phyloP scores from a whole-genome alignment of 2,329 filamentous ascomycete species.

The Alternaria viburni region DNA sequence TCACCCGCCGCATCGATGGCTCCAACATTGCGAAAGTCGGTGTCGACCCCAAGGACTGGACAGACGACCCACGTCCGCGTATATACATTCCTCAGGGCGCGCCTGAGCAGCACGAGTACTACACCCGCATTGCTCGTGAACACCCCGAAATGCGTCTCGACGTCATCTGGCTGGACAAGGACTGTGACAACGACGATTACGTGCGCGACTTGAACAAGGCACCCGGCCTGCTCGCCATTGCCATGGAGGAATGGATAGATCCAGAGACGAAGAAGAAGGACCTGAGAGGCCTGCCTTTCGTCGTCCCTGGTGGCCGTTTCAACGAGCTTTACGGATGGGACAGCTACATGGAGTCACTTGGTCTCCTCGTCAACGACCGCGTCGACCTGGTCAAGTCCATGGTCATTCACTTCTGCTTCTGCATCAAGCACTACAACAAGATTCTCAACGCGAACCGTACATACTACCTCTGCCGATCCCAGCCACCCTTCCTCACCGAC shows the following conservation, averaged over 20 bases:
- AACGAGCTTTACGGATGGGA: constrained; percentile 99
- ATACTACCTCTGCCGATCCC: constrained; percentile 92
- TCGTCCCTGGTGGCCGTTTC: constrained; percentile 97
- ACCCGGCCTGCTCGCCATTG: constrained; percentile 87
- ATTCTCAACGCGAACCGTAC: constrained; percentile 96
- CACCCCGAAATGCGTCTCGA: constrained; percentile 86
- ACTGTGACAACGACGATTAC: constrained; percentile 77
- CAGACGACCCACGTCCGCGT: constrained; percentile 81
- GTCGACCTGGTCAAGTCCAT: constrained; percentile 90
- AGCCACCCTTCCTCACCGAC: constrained; percentile 95
- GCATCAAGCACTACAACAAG: constrained; percentile 97
- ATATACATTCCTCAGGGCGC: constrained; percentile 89
- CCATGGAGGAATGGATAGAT: constrained; percentile 77
- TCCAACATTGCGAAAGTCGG: constrained; percentile 86
- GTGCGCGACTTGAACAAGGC: constrained; percentile 84
- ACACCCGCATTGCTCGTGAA: constrained; percentile 77
- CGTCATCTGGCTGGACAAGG: constrained; percentile 76
- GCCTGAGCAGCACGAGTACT: constrained; percentile 89
- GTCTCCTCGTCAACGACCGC: constrained; percentile 83
- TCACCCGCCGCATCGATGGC: constrained; percentile 89
- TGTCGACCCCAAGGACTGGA: constrained; percentile 94
- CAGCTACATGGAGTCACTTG: constrained; percentile 97
- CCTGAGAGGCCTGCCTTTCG: constrained; percentile 83
- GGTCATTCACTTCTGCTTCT: constrained; percentile 97
- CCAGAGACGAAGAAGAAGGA: constrained; percentile 72